These are phyloP conservation scores for Neurospora africana DNA, from an alignment of 495 filamentous ascomycete species.

Conservation along the genomic window DNA sequence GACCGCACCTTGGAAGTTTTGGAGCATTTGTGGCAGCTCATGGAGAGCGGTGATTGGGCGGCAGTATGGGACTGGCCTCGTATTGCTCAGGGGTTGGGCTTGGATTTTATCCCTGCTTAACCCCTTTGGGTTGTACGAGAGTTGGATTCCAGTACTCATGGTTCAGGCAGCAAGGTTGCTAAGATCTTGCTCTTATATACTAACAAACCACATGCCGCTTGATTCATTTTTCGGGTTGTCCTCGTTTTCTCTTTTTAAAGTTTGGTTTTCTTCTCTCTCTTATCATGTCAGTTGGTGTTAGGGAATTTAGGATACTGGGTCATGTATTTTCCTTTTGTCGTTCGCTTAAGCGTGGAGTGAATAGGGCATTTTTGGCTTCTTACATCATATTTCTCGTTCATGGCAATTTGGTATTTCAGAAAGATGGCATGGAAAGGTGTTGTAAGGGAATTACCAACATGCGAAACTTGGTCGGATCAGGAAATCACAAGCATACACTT, in stretches of 20 bases:
- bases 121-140: background rate
- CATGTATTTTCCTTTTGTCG: background rate
- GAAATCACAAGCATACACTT: background rate
- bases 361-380: background rate
- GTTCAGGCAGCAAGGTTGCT: too few relatives aligned
- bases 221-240: background rate
- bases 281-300: background rate
- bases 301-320: background rate
- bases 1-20: constrained; percentile 65
- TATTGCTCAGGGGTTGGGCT: constrained; percentile 62
- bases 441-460: background rate
- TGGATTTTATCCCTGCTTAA: constrained; percentile 61
- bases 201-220: background rate
- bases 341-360: background rate
- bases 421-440: background rate
- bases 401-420: background rate
- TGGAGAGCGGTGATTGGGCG: constrained; percentile 63
- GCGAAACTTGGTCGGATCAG: background rate
- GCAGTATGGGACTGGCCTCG: constrained; percentile 86
- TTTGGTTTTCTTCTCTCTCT: too few relatives aligned
- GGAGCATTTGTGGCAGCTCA: constrained; percentile 70
- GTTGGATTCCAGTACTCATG: background rate
- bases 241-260: background rate
- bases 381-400: background rate
- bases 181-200: background rate